phyloP scores from a whole-genome alignment of 75 land plant species.

The Sequoia sempervirens region DNA sequence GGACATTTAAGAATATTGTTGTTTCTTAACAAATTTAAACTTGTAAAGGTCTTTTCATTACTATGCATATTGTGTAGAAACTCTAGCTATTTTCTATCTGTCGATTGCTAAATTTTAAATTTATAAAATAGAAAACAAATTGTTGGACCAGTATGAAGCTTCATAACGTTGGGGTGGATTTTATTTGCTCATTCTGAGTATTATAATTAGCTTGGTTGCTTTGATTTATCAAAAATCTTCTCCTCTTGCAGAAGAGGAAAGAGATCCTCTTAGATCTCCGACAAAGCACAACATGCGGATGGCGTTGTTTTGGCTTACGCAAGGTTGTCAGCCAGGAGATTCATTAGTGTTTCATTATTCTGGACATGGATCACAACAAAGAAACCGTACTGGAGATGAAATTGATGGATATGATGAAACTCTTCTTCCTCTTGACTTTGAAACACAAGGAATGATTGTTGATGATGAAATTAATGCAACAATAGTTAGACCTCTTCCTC shows the following conservation, averaged over 20 bases:
- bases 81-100: background rate
- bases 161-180: background rate
- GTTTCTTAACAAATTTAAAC: background rate
- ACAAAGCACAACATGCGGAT: slow-evolving; percentile 69
- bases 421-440: slow-evolving; percentile 73
- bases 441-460: slow-evolving; percentile 75
- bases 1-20: background rate
- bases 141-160: background rate
- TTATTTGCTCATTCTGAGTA: background rate
- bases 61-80: background rate
- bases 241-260: slow-evolving; percentile 72
- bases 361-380: slow-evolving; percentile 92
- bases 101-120: background rate
- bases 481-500: slow-evolving; percentile 76
- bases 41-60: background rate
- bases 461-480: slow-evolving; percentile 88
- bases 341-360: slow-evolving; percentile 87
- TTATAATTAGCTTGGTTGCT: slow-evolving; percentile 17
- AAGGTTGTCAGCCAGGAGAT: slow-evolving; percentile 83
- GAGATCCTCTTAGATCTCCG: slow-evolving; percentile 61
- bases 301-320: slow-evolving; percentile 81
- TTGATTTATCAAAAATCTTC: background rate
- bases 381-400: slow-evolving; percentile 66
- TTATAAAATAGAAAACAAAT: background rate
- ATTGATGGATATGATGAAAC: slow-evolving; percentile 92